Conservation (phyloP, 192 early-diverging fungal species). For the Paraglomus brasilianum region DNA sequence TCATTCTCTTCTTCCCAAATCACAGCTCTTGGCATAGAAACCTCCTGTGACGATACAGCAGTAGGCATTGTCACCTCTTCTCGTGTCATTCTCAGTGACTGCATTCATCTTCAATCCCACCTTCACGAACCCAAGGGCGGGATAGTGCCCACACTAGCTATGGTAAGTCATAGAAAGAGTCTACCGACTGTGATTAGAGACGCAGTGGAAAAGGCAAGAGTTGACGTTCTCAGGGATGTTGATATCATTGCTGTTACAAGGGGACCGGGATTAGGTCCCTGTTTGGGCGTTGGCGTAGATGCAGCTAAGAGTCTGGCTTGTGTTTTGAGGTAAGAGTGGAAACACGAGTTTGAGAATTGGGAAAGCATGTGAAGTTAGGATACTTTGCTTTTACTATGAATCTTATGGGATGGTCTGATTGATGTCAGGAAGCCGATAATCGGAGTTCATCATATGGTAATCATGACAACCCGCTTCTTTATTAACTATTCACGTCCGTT, state of each 20-base stretch:
- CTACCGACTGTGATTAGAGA: slow-evolving; percentile 61
- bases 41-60: slow-evolving; percentile 81
- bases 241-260: slow-evolving; percentile 76
- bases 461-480: neutral
- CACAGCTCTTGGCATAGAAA: slow-evolving; percentile 67
- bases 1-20: slow-evolving; percentile 21
- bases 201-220: slow-evolving; percentile 53
- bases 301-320: slow-evolving; percentile 75
- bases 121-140: slow-evolving; percentile 74
- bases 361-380: neutral
- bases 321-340: slow-evolving; percentile 38
- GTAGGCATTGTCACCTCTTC: slow-evolving; percentile 69
- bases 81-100: slow-evolving; percentile 62
- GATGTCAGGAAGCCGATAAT: slow-evolving; percentile 58
- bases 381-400: neutral
- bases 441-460: slow-evolving; percentile 79
- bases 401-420: neutral
- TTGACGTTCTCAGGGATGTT: slow-evolving; percentile 50
- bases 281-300: slow-evolving; percentile 65
- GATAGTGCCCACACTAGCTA: slow-evolving; percentile 70
- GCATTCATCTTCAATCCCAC: slow-evolving; percentile 59
- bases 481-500: neutral
- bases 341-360: neutral
- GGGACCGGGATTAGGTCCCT: slow-evolving; percentile 71
- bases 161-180: slow-evolving; percentile 61